phyloP scores from a whole-genome alignment of 2,329 filamentous ascomycete genomes.

The Tolypocladium sp. region DNA sequence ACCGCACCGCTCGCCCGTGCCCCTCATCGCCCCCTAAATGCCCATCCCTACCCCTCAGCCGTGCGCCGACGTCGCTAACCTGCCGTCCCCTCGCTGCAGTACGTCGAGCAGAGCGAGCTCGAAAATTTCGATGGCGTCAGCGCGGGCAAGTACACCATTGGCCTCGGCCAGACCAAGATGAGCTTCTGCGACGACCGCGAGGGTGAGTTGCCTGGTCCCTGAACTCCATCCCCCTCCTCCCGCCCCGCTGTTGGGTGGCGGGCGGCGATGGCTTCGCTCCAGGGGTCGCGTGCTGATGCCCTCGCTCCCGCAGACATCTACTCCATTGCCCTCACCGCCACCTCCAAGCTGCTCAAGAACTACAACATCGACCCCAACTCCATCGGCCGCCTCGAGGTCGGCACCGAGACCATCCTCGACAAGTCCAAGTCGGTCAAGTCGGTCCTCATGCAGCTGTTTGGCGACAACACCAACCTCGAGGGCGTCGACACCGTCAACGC shows the following conservation, averaged over 20 bases:
- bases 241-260: neutral
- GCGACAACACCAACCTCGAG: constrained; percentile 76
- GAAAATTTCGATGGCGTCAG: constrained; percentile 81
- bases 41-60: constrained; percentile 4
- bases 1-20: constrained; percentile 1
- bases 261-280: neutral
- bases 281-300: neutral
- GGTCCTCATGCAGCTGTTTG: constrained; percentile 78
- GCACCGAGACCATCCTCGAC: constrained; percentile 78
- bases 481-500: constrained; percentile 78
- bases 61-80: constrained; percentile 17
- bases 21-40: constrained; percentile 1
- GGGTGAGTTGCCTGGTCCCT: constrained; percentile 42
- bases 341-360: constrained; percentile 70
- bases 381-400: constrained; percentile 74
- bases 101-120: constrained; percentile 74
- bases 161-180: constrained; percentile 86
- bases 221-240: constrained; percentile 6
- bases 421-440: constrained; percentile 90
- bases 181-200: constrained; percentile 86
- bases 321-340: constrained; percentile 71
- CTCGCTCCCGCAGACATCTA: constrained; percentile 60
- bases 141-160: constrained; percentile 82
- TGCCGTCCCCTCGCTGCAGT: constrained; percentile 38
- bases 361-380: constrained; percentile 73